Base-by-base conservation (phyloP, 306 rosid genomes). In the Gastrolobium bilobum region DNA sequence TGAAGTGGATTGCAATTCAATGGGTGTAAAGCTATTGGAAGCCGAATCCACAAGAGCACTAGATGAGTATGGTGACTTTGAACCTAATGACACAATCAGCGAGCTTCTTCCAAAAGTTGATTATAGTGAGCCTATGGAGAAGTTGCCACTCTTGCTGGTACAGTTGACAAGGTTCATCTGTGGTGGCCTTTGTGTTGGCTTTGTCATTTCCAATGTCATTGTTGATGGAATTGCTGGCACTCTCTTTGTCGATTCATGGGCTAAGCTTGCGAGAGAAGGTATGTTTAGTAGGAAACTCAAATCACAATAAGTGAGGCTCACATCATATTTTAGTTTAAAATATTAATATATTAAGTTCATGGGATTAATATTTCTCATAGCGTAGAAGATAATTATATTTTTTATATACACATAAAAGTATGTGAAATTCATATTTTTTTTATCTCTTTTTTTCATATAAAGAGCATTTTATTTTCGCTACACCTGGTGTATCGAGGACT, bases 81-180 rank as follows among this genome's bases (percentile, higher is more conserved):
- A 7, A 29, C 82, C 82, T 6, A 8, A 37, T 0, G 43, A n/a
- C 4, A 37, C 50, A 30, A 34, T 78, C 52, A 4, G 0, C 35
- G 61, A 35, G n/a, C 82, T 78, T 8, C 3, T 68, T 8, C 76
- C 77, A 4, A 57, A 58, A 4, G 11, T 37, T 15, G 82, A 78
- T 47, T 78, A 78, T 31, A 6, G 10, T 10, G 44, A 60, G 15
- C 71, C 71, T 4, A 33, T 75, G 2, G 61, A 75, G 10, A 7
- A 75, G 0, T 0, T 47, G 5, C 71, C 79, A 15, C n/a, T 75
- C 15, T 0, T 75, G 6, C 7, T 69, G 11, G 63, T 37, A n/a
- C 73, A 76, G 11, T 35, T 76, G 4, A 76, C 80, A 37, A 63
- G 42, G 4, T 69, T 79, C 31, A 4, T 37, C 0, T 60, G 78